A percentile compares a stretch with the other conserved stretches of the same genome.
Conservation (phyloP, 768 basidiomycete genomes). For the Suillus lakei region DNA sequence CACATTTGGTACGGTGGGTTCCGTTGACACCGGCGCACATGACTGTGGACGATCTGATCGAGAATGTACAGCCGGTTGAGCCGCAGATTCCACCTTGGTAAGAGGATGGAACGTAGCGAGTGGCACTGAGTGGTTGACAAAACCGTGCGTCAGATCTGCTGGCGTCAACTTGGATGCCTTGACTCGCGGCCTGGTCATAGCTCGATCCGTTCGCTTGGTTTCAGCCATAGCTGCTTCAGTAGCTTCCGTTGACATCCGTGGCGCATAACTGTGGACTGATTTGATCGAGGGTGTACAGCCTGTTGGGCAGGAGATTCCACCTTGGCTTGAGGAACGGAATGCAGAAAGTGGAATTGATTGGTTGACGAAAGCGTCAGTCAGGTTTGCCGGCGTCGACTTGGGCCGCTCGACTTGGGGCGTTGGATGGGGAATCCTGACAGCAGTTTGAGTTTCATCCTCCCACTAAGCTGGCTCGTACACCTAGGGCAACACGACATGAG, state of each 20-base stretch:
- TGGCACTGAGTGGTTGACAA: neutral
- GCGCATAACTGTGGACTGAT: neutral
- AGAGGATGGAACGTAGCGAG: neutral
- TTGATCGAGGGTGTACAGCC: conserved; percentile 2
- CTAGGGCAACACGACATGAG: neutral
- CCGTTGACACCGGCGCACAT: neutral
- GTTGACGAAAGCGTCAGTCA: neutral
- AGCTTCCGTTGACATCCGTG: neutral
- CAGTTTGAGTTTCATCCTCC: neutral
- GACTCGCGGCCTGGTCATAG: neutral
- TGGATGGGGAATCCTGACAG: neutral
- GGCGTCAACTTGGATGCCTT: neutral
- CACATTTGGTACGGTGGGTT: neutral
- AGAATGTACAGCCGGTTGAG: neutral
- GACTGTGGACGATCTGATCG: conserved; percentile 4
- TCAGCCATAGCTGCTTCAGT: neutral
- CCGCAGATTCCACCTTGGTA: neutral
- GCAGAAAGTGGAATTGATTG: neutral
- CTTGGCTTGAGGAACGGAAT: neutral
- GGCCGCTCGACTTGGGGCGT: neutral
- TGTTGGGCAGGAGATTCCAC: neutral
- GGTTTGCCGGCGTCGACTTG: neutral
- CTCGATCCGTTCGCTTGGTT: neutral
- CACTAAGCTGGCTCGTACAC: neutral
- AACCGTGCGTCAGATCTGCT: neutral